phyloP scores from a whole-genome alignment of 1,139 yeast genomes.

The Candida glucosophila region DNA sequence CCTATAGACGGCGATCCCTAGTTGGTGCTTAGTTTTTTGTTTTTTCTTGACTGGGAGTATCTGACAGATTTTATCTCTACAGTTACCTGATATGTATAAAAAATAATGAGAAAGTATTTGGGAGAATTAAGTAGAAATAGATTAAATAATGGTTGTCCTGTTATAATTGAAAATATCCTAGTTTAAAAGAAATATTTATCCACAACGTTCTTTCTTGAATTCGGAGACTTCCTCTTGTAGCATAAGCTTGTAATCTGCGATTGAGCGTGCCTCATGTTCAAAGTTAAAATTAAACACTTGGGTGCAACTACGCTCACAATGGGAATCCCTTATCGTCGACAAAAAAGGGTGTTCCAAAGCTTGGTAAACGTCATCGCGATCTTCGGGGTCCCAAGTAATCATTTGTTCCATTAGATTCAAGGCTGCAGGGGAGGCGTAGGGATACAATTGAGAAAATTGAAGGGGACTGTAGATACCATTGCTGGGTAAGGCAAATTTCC shows the following conservation, averaged over 20 bases:
- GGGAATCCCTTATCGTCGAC: slow-evolving; percentile 33
- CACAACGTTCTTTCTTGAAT: slow-evolving; percentile 14
- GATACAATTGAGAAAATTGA: slow-evolving; percentile 46
- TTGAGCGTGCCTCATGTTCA: slow-evolving; percentile 33
- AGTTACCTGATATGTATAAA: too few species aligned
- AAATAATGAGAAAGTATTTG: too few species aligned
- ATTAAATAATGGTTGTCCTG: too few species aligned
- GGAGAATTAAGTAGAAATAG: too few species aligned
- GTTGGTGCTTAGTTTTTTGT: too few species aligned
- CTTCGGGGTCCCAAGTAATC: slow-evolving; percentile 51
- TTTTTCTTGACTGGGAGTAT: too few species aligned
- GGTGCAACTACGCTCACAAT: slow-evolving; percentile 42
- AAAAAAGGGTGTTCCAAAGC: slow-evolving; percentile 49
- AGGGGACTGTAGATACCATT: slow-evolving; percentile 28
- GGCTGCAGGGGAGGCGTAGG: slow-evolving; percentile 46
- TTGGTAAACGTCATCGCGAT: slow-evolving; percentile 39
- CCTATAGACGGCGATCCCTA: slow-evolving; percentile 5
- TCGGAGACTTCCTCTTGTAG: slow-evolving; percentile 37
- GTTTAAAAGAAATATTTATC: too few species aligned
- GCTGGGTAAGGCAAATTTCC: slow-evolving; percentile 25
- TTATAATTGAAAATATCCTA: too few species aligned
- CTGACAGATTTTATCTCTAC: too few species aligned
- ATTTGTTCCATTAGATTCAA: slow-evolving; percentile 40
- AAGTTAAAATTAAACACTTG: slow-evolving; percentile 53
- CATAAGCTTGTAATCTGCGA: slow-evolving; percentile 33